Evolutionary conservation across 2,329 filamentous ascomycete species (phyloP).

Genomic region (Cladosporium halotolerans): DNA sequence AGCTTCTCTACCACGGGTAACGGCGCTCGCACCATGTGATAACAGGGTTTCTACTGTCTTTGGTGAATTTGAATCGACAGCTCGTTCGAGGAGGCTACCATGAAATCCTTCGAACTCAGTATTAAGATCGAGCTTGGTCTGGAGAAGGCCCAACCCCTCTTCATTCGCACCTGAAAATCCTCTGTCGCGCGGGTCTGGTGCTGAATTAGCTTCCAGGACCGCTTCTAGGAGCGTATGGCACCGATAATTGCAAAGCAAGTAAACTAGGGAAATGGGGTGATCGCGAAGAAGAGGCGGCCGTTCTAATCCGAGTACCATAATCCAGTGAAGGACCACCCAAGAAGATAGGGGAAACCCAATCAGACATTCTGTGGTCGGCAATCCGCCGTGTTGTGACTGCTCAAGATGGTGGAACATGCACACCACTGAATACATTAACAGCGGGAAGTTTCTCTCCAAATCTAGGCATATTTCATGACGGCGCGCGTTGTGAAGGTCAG

Average conservation of each 20-base stretch:
- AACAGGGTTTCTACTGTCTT: not conserved
- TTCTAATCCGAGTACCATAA: not conserved
- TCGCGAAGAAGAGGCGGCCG: not conserved
- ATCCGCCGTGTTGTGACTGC: not conserved
- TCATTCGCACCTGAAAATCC: not conserved
- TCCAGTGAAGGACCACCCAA: not conserved
- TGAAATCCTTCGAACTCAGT: not conserved
- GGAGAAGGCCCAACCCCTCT: not conserved
- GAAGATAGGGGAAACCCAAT: not conserved
- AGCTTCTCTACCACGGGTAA: not conserved
- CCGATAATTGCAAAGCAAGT: not conserved
- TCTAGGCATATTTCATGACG: too few species aligned
- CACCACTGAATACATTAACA: not conserved
- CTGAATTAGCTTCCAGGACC: not conserved
- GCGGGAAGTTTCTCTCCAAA: not conserved
- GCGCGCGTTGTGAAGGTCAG: too few species aligned
- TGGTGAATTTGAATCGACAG: not conserved
- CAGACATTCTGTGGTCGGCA: not conserved
- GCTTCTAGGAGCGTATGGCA: not conserved
- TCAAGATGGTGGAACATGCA: not conserved
- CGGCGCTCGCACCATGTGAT: not conserved
- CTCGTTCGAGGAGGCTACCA: not conserved
- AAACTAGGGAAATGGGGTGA: not conserved
- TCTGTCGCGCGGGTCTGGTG: not conserved
- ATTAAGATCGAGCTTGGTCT: not conserved